Evolutionary conservation across 2,329 filamentous ascomycete genomes (phyloP).

Genomic region (Biscogniauxia marginata): DNA sequence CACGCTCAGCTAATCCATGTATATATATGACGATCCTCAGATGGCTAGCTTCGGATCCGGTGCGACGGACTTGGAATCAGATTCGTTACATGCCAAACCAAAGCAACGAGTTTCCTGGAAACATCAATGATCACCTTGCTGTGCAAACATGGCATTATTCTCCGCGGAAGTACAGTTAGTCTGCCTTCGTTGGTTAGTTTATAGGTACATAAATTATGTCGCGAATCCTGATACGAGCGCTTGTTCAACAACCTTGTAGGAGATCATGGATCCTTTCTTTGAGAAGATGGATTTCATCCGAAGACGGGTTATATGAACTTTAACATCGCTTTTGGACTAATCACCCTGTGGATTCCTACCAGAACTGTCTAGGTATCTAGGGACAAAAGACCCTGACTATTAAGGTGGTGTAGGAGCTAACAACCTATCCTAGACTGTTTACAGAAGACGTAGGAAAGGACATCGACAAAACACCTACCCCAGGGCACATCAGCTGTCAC

Average conservation of each 20-base stretch:
- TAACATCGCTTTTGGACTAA: not conserved
- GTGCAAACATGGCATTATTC: too few species aligned
- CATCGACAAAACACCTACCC: too few species aligned
- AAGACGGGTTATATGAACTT: not conserved
- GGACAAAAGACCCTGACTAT: too few species aligned
- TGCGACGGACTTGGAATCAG: not conserved
- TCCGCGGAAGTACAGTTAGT: too few species aligned
- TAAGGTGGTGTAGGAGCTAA: too few species aligned
- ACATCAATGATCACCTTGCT: too few species aligned
- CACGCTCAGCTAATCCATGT: too few species aligned
- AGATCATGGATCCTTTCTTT: not conserved
- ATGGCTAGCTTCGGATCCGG: not conserved
- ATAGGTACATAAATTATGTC: not conserved
- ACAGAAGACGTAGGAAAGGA: too few species aligned
- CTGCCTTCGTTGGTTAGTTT: not conserved
- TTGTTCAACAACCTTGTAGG: not conserved
- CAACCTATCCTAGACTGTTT: too few species aligned
- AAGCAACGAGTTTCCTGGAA: not conserved
- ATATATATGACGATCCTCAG: not conserved
- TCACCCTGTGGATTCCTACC: too few species aligned
- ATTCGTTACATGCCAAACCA: not conserved
- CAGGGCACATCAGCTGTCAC: too few species aligned
- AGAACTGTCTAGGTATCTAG: too few species aligned
- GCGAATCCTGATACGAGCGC: not conserved
- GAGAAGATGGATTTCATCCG: not conserved